These are phyloP conservation scores for Trypethelium eluteriae DNA, from an alignment of 495 filamentous ascomycete species.

Conservation along the genomic window DNA sequence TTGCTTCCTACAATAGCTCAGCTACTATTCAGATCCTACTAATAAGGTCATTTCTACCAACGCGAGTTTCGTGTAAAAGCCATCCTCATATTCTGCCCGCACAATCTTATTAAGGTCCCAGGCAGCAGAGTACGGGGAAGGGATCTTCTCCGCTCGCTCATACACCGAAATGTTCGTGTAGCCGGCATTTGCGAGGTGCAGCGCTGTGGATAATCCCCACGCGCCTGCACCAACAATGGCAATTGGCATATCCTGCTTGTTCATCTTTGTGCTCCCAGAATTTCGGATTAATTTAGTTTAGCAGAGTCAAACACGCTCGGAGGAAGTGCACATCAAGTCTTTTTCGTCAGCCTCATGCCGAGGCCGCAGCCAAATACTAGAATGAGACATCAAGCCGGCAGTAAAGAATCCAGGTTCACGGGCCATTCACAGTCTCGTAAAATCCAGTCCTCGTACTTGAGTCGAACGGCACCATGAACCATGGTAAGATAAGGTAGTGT, in stretches of 20 bases:
- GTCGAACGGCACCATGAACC: neutral
- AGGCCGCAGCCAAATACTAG: neutral
- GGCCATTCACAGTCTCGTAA: neutral
- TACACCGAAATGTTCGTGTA: conserved; percentile 42
- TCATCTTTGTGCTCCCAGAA: neutral
- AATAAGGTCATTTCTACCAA: conserved; percentile 32
- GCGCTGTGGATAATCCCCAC: conserved; percentile 46
- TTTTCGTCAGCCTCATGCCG: neutral
- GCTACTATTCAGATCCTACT: conserved; percentile 19
- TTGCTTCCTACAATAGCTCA: conserved; percentile 40
- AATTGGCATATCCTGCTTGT: conserved; percentile 10
- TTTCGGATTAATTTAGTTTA: neutral
- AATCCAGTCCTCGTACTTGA: neutral
- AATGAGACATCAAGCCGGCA: neutral
- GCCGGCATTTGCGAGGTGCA: conserved; percentile 41
- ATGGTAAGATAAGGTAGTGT: neutral
- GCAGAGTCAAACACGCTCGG: neutral
- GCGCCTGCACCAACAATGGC: conserved; percentile 39
- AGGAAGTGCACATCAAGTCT: conserved; percentile 3
- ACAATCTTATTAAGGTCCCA: conserved; percentile 52
- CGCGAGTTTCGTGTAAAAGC: conserved; percentile 46
- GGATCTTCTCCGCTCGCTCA: conserved; percentile 39
- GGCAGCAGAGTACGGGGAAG: conserved; percentile 40
- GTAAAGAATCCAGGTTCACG: neutral
- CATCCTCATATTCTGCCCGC: conserved; percentile 49